These are phyloP conservation scores for Dryas octopetala DNA, from an alignment of 306 rosid genomes.

Conservation along the genomic window DNA sequence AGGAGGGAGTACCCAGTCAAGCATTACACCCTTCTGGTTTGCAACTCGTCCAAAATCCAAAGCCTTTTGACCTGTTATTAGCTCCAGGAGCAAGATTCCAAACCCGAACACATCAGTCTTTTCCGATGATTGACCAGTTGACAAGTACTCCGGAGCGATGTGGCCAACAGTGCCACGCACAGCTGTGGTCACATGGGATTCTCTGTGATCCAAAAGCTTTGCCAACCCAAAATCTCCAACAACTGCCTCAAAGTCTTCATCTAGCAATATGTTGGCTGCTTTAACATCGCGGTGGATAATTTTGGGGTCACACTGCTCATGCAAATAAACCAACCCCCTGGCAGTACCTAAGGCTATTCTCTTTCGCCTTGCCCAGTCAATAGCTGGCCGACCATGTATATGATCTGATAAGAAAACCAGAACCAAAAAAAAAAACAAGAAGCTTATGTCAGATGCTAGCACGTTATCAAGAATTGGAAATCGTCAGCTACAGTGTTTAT, in stretches of 20 bases:
- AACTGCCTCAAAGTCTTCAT: slow-evolving; percentile 92
- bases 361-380: slow-evolving; percentile 89
- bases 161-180: slow-evolving; percentile 99
- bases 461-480: not conserved
- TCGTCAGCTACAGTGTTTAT: not conserved
- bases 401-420: slow-evolving; percentile 54
- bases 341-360: slow-evolving; percentile 97
- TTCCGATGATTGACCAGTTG: slow-evolving; percentile 94
- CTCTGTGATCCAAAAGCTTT: slow-evolving; percentile 93
- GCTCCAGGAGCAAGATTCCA: slow-evolving; percentile 93
- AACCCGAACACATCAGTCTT: slow-evolving; percentile 97
- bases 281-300: slow-evolving; percentile 97
- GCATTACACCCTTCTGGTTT: slow-evolving; percentile 95
- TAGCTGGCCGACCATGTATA: slow-evolving; percentile 69
- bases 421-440: not conserved
- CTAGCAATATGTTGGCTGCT: slow-evolving; percentile 94
- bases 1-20: slow-evolving; percentile 73
- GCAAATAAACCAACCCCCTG: slow-evolving; percentile 92
- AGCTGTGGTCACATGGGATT: slow-evolving; percentile 95
- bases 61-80: slow-evolving; percentile 94
- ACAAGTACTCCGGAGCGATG: slow-evolving; percentile 94
- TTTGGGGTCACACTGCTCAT: slow-evolving; percentile 96
- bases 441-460: not conserved
- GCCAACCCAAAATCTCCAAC: slow-evolving; percentile 99
- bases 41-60: slow-evolving; percentile 92